Evolutionary conservation across 306 rosid genomes (phyloP).

Genomic region (Hippophae gyantsensis): DNA sequence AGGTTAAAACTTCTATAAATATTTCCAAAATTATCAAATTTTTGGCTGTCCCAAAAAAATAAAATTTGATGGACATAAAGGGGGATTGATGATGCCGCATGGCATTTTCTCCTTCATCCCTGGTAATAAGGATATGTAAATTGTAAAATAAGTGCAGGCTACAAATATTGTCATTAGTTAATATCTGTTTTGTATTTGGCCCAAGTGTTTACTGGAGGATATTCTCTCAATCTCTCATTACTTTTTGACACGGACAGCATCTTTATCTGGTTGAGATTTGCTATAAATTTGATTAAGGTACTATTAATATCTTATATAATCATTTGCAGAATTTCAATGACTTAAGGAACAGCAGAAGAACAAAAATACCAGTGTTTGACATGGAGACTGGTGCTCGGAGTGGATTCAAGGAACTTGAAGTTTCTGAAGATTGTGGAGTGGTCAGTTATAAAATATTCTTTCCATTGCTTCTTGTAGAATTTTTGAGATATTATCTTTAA

Average conservation of each 20-base stretch:
- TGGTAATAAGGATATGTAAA: constrained; percentile 3
- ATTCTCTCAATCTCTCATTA: no score
- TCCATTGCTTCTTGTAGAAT: neutral
- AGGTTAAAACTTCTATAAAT: neutral
- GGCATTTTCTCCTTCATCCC: neutral
- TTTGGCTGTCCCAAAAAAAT: neutral
- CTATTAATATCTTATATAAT: neutral
- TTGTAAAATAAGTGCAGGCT: neutral
- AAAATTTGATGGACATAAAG: neutral
- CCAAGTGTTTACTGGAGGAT: neutral
- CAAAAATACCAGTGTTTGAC: constrained; percentile 89
- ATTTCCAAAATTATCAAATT: neutral
- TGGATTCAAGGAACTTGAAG: constrained; percentile 91
- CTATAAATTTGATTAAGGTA: neutral
- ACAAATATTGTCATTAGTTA: neutral
- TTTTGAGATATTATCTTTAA: no score
- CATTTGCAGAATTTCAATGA: constrained; percentile 81
- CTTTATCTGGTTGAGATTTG: no score
- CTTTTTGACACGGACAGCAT: no score
- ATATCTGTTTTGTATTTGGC: neutral
- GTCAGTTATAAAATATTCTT: constrained; percentile 42
- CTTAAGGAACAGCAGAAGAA: constrained; percentile 68
- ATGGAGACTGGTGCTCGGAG: constrained; percentile 88
- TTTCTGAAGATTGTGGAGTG: constrained; percentile 99
- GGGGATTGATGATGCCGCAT: neutral